Evolutionary conservation across 2,329 filamentous ascomycete genomes (phyloP).

Genomic region (Colletotrichum karsti): DNA sequence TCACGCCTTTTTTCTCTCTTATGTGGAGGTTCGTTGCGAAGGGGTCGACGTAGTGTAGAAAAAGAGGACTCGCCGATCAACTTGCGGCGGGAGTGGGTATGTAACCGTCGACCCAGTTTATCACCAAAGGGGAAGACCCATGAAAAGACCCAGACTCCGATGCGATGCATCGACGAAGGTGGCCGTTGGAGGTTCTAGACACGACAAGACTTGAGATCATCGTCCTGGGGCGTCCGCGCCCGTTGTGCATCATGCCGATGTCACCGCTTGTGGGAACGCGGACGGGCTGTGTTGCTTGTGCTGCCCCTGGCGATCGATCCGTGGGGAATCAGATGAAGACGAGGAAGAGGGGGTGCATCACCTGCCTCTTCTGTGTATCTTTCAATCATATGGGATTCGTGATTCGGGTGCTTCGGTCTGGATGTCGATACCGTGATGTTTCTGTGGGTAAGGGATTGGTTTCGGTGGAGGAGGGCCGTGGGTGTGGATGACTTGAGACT

Average conservation of each 20-base stretch:
- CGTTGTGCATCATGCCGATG: background rate
- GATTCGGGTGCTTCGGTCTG: background rate
- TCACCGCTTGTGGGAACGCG: background rate
- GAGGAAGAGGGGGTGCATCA: too few relatives aligned
- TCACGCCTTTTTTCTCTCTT: background rate
- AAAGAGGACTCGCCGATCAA: background rate
- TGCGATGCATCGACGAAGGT: background rate
- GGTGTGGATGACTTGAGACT: too few relatives aligned
- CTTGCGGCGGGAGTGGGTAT: background rate
- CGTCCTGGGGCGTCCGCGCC: too few relatives aligned
- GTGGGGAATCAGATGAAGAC: background rate
- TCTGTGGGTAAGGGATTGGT: background rate
- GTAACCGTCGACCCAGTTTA: background rate
- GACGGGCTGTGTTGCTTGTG: background rate
- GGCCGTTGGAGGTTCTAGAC: background rate
- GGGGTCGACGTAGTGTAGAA: background rate
- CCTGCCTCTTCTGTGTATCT: background rate
- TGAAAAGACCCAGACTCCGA: background rate
- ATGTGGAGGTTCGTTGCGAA: background rate
- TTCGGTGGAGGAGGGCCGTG: background rate
- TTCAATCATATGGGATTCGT: background rate
- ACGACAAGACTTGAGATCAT: background rate
- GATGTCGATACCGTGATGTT: background rate
- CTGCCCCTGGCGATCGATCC: constrained; percentile 1
- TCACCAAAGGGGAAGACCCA: background rate